These are phyloP conservation scores for Ganoderma sinense DNA, from an alignment of 1,284 basidiomycete genomes.

Conservation along the genomic window DNA sequence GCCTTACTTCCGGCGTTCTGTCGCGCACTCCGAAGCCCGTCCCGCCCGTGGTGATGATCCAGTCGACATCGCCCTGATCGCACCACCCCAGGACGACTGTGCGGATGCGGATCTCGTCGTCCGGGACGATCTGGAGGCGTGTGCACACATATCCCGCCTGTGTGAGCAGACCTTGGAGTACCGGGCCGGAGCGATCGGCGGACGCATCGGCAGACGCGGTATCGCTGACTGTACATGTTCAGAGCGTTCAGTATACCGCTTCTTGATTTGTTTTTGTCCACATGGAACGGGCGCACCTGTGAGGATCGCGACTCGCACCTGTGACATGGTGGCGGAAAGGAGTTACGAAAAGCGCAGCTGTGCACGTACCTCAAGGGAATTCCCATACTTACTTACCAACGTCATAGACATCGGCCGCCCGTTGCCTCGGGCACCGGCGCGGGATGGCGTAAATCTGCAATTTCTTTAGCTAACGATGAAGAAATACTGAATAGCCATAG, in stretches of 20 bases:
- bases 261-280: neutral
- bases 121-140: slow-evolving; percentile 58
- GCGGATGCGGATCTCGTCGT: slow-evolving; percentile 64
- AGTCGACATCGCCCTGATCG: slow-evolving; percentile 58
- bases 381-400: neutral
- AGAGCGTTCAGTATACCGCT: neutral
- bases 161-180: slow-evolving; percentile 59
- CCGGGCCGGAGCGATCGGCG: slow-evolving; percentile 73
- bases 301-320: slow-evolving; percentile 39
- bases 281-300: slow-evolving; percentile 33
- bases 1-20: slow-evolving; percentile 78
- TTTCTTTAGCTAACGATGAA: too few species aligned
- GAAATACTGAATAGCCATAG: too few species aligned
- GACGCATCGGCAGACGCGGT: slow-evolving; percentile 60
- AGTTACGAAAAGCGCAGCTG: neutral
- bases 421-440: too few species aligned
- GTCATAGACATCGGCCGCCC: slow-evolving; percentile 13
- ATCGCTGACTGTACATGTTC: slow-evolving; percentile 63
- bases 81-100: slow-evolving; percentile 55
- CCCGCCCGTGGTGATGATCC: slow-evolving; percentile 85
- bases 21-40: slow-evolving; percentile 87
- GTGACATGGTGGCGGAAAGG: slow-evolving; percentile 32
- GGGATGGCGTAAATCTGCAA: too few species aligned
- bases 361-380: neutral
- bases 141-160: slow-evolving; percentile 49